phyloP scores from a whole-genome alignment of 1,284 basidiomycete species.

The Ustilago shanxiensis region DNA sequence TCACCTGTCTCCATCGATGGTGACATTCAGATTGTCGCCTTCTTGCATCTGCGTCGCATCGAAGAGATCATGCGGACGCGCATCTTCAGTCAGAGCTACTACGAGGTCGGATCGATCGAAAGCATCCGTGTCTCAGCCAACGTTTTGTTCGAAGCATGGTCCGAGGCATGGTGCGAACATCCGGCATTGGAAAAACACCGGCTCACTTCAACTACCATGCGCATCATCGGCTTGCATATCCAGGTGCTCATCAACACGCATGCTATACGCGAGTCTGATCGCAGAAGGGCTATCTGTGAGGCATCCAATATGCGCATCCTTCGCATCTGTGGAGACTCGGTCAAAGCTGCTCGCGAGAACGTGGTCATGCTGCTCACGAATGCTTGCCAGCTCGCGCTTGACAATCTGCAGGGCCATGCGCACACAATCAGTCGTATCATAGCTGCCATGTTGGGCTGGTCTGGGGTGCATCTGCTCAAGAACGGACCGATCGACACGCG shows the following conservation, averaged over 20 bases:
- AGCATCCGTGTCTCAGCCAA: slow-evolving; percentile 53
- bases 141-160: slow-evolving; percentile 45
- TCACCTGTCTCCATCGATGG: slow-evolving; percentile 44
- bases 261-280: slow-evolving; percentile 48
- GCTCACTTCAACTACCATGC: slow-evolving; percentile 48
- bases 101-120: slow-evolving; percentile 53
- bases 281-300: slow-evolving; percentile 44
- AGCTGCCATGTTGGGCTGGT: slow-evolving; percentile 50
- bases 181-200: slow-evolving; percentile 36
- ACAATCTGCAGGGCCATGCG: slow-evolving; percentile 35
- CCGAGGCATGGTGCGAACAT: slow-evolving; percentile 52
- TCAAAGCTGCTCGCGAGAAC: slow-evolving; percentile 45
- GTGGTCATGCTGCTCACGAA: slow-evolving; percentile 36
- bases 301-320: slow-evolving; percentile 48
- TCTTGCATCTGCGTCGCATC: slow-evolving; percentile 47
- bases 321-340: slow-evolving; percentile 37
- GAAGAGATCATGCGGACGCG: slow-evolving; percentile 52
- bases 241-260: slow-evolving; percentile 53
- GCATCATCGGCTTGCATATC: slow-evolving; percentile 51
- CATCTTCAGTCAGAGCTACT: slow-evolving; percentile 54
- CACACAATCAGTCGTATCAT: slow-evolving; percentile 43
- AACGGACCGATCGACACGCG: slow-evolving; percentile 52
- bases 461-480: slow-evolving; percentile 49
- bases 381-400: slow-evolving; percentile 39
- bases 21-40: slow-evolving; percentile 47